A percentile compares a stretch with the other conserved stretches of the same genome.
phyloP scores from a whole-genome alignment of 345 rosid genomes.

The Raphanus raphanistrum region DNA sequence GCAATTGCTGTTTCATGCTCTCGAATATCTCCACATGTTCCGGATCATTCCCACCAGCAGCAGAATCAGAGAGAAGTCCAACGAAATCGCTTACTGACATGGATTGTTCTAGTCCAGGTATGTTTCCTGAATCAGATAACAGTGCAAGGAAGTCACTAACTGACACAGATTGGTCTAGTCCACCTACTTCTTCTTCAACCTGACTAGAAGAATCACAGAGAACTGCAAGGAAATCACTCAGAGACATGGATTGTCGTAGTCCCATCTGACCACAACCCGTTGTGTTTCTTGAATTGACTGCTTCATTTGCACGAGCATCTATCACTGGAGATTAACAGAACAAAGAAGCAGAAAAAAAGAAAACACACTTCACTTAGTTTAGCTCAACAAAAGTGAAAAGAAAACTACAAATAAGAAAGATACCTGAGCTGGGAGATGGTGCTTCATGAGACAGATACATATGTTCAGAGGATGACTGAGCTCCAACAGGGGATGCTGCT shows the following conservation, averaged over 20 bases:
- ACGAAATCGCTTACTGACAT: conserved; percentile 88
- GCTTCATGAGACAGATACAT: conserved; percentile 67
- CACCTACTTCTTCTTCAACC: conserved; percentile 69
- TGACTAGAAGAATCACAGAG: conserved; percentile 46
- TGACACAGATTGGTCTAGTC: conserved; percentile 82
- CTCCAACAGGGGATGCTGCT: conserved; percentile 63
- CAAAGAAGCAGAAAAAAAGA: neutral
- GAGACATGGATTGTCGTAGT: neutral
- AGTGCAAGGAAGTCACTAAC: conserved; percentile 67
- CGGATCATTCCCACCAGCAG: conserved; percentile 51
- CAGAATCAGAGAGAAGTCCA: conserved; percentile 77
- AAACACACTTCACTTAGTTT: neutral
- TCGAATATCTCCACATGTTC: conserved; percentile 62
- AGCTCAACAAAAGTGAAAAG: neutral
- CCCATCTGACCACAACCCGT: conserved; percentile 54
- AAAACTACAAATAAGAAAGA: neutral
- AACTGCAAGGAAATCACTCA: neutral
- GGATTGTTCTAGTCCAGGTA: conserved; percentile 78
- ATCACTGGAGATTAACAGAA: conserved; percentile 45
- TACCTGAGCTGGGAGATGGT: conserved; percentile 94
- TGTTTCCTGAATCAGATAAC: conserved; percentile 50
- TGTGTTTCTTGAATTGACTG: conserved; percentile 57
- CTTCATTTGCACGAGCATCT: conserved; percentile 62
- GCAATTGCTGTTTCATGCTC: conserved; percentile 80
- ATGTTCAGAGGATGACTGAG: conserved; percentile 73